Evolutionary conservation across 1,284 basidiomycete species (phyloP), one percentile per base, ranked within the genome.

Genomic region (Ganoderma resinaceum): DNA sequence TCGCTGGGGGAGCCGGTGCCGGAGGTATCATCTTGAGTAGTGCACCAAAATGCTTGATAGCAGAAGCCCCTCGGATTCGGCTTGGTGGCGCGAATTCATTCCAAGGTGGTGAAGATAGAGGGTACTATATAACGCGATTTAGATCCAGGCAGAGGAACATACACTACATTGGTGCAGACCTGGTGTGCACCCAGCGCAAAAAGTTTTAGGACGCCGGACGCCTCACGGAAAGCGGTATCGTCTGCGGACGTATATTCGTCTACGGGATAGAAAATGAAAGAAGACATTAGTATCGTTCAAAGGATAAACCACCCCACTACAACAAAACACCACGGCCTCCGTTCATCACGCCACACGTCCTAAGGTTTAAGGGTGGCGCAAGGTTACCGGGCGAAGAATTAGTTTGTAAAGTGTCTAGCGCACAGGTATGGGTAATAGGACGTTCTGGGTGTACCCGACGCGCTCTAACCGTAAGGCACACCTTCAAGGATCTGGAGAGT

Each of bases 181-280:
- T 84, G 83, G 72, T 91, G 90, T 37, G 91, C 92, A 26, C 87
- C 89, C 26, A 93, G 77, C 0, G 91, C 89, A 68, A 88, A 84
- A 14, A 88, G 74, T 73, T 91, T 91, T 63, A 92, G 74, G 46
- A 89, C 81, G 57, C 82, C 81, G 33, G 83, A 76, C 5, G 86
- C 85, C 31, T 83, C 81, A 66, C 82, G 81, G 59, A 86, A 86
- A 77, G 76, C 26, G 71, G 63, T 60, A 35, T 70, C 67, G 3
- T 85, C 79, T 40, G 82, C 81, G 26, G 76, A 79, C 65, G 75
- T 76, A 75, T 86, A 87, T 14, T 86, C 83, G 67, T 83, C 90
- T 93, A 70, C 35, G 46, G 29, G 29, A 46, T 40, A 12, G 20
- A 7, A 55, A 31, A 11, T 18, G 52, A 8, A 33, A 12, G 8